Evolutionary conservation across 139 green algal species (phyloP), one percentile per base, ranked within the genome.

Genomic region (Volvox reticuliferus): DNA sequence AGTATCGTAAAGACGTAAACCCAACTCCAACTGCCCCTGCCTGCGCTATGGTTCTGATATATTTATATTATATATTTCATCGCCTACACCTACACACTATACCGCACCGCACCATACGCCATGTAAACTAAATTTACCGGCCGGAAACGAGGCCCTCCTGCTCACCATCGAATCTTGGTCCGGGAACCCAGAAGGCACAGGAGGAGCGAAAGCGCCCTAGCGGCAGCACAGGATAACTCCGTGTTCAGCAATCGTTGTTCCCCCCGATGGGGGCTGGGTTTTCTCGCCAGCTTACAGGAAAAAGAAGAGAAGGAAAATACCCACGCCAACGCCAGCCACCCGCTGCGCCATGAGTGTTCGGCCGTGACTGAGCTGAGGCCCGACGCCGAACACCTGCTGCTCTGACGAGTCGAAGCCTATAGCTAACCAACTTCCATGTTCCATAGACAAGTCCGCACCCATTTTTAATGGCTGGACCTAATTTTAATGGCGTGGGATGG

Each of bases 291-390:
- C 71, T 79, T 37, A 94, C 92, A 93, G 55, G 68, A 94, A 94
- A 76, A 94, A 93, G 30, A 76, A 91, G 16, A 94, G 63, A n/a
- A 94, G 68, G 84, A 94, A 94, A 2, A 94, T 76, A 21, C 89
- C 92, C 1, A 89, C 36, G 0, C 92, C 92, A 30, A 94, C 92
- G 2, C 92, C 90, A 22, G 88, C 79, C 30, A 93, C 90, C 32
- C 86, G 50, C 2, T n/a, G 68, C 0, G 77, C 35, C n/a, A 88
- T 13, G 33, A 94, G 55, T 26, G 55, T 28, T 22, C 80, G 62
- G 44, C 80, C 62, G n/a, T 90, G 86, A n/a, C 37, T 79, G 82
- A 65, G 63, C 2, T 79, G 26, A 13, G 83, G 1, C 13, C 83
- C 84, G 2, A 62, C 71, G 44, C 24, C 73, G 71, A 79, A 79